Conservation (phyloP, 352 stramenopile genomes). For the Globisporangium cederbergense region DNA sequence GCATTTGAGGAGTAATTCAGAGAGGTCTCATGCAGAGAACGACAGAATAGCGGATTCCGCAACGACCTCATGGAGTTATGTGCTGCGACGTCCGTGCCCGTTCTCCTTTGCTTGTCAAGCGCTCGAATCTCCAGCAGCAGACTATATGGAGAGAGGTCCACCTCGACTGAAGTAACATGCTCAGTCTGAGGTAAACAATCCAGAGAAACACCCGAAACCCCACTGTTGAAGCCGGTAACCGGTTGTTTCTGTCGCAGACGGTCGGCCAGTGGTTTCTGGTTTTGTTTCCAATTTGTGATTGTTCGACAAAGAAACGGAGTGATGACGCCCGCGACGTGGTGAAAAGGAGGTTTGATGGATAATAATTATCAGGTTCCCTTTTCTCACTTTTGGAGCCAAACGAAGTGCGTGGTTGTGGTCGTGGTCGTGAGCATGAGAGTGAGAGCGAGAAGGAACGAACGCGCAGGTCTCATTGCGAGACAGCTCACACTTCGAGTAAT, state of each 20-base stretch:
- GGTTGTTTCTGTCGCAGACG: background rate
- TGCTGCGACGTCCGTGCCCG: no score
- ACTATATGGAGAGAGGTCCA: background rate
- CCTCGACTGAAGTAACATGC: conserved; percentile 1
- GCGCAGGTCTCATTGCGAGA: no score
- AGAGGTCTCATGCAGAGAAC: no score
- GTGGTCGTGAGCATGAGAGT: background rate
- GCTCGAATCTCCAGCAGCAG: background rate
- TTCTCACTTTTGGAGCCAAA: no score
- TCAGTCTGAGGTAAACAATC: background rate
- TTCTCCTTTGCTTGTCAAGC: background rate
- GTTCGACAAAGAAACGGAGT: conserved; percentile 7
- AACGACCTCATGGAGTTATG: no score
- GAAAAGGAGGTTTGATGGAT: conserved; percentile 3
- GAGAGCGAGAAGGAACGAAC: no score
- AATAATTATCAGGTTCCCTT: conserved; percentile 4
- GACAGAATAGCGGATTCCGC: no score
- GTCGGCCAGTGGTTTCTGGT: background rate
- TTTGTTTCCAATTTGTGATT: background rate
- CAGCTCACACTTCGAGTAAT: background rate
- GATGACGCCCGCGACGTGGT: conserved; percentile 7
- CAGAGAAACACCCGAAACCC: background rate
- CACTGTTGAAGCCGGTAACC: background rate
- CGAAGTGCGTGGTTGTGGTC: no score
- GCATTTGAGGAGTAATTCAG: no score